Base-by-base conservation (phyloP, 2,329 filamentous ascomycete genomes). In the Phaeosphaeria sp. region DNA sequence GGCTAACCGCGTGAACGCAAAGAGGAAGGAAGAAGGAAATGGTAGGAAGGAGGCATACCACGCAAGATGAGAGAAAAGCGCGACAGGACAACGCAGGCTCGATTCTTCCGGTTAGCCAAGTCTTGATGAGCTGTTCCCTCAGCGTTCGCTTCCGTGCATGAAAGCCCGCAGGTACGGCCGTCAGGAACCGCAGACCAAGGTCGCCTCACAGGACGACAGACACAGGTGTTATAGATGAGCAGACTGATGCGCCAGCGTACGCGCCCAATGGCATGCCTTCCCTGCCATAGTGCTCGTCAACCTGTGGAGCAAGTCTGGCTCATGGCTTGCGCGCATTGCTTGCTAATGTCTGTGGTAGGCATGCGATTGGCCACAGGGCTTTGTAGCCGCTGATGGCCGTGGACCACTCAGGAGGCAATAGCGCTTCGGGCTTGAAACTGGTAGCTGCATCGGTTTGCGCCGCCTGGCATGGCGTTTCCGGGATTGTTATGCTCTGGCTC, bases 391-490 rank as follows among this genome's bases (percentile, higher is more conserved):
- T 63, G 56, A 66, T 60, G 54, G 61, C 48, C 54, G 44, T 61
- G 51, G 58, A 60, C 70, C 69, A 73, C 61, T 70, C 61, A 64
- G 60, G 43, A 59, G 48, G 58, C 68, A 70, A 71, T 73, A 72
- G 69, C 70, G 70, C 67, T 66, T 72, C 60, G 50, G 47, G 54
- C 25, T 56, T 63, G 65, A 73, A 73, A 73, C 68, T 56, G 58
- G 59, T 57, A 61, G 55, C 56, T 61, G 56, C 45, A 53, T 47
- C 30, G 25, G 42, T 46, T 53, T 53, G 44, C 51, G 44, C 51
- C 51, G 42, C 36, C 56, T 36, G 39, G 50, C 43, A 39, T 60
- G 63, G 63, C 57, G 55, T 60, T 63, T 46, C 53, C 51, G 36
- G 47, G 46, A 50, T 36, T 47, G 53, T 48, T 56, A 33, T 54